Conservation (phyloP, 2,329 filamentous ascomycete genomes). For the Dothideomycetidae sp. region DNA sequence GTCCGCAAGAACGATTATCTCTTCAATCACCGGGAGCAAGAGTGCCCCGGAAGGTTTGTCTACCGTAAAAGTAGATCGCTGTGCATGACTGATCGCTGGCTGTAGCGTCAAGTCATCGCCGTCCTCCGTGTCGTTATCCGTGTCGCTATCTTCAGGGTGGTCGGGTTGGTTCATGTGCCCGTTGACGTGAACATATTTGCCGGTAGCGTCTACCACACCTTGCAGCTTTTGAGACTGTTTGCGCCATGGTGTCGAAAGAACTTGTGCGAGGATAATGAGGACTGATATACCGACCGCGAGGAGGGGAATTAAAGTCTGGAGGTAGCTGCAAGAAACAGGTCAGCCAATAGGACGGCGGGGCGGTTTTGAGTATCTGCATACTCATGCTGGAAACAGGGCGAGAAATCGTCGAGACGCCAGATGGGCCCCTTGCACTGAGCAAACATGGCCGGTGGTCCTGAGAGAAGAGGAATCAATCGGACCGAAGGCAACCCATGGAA, state of each 20-base stretch:
- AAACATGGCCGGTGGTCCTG: slow-evolving; percentile 31
- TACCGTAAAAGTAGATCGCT: slow-evolving; percentile 46
- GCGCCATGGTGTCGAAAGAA: slow-evolving; percentile 22
- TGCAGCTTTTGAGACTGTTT: slow-evolving; percentile 4
- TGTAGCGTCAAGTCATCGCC: slow-evolving; percentile 42
- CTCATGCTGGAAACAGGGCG: slow-evolving; percentile 50
- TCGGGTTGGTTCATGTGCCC: slow-evolving; percentile 16
- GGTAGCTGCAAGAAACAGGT: slow-evolving; percentile 42
- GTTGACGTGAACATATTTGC: slow-evolving; percentile 19
- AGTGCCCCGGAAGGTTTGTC: slow-evolving; percentile 64
- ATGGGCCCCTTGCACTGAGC: slow-evolving; percentile 42
- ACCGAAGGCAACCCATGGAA: neutral
- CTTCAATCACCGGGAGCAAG: slow-evolving; percentile 57
- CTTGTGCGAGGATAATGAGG: slow-evolving; percentile 47
- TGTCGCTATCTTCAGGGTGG: slow-evolving; percentile 23
- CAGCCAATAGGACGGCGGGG: too few species aligned
- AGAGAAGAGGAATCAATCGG: neutral
- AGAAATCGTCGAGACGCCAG: slow-evolving; percentile 49
- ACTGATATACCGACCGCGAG: slow-evolving; percentile 56
- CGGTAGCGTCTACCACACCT: slow-evolving; percentile 5
- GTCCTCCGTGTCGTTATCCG: slow-evolving; percentile 46
- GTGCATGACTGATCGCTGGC: slow-evolving; percentile 37
- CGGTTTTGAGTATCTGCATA: slow-evolving; percentile 36
- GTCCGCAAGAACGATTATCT: slow-evolving; percentile 57
- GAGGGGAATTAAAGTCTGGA: slow-evolving; percentile 68